Evolutionary conservation across 805 yeast species (phyloP).

Genomic region (Debaryomyces prosopidis): DNA sequence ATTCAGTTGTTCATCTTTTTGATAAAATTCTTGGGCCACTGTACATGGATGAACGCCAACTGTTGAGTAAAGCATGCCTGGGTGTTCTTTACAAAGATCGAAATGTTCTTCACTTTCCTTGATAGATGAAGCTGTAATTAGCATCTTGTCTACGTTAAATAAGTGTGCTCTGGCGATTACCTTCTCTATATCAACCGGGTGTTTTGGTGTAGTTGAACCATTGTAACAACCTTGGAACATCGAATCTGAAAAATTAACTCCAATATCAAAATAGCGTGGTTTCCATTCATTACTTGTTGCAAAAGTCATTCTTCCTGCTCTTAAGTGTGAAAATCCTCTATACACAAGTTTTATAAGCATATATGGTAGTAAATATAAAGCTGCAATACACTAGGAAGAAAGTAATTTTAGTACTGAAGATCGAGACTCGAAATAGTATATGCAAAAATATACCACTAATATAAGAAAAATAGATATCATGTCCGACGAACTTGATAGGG

Average conservation of each 20-base stretch:
- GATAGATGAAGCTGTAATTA: slow-evolving; percentile 82
- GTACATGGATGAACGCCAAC: slow-evolving; percentile 97
- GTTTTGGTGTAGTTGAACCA: slow-evolving; percentile 55
- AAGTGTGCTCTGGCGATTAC: slow-evolving; percentile 68
- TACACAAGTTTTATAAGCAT: not conserved
- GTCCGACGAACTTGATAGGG: slow-evolving; percentile 16
- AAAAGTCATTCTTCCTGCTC: not conserved
- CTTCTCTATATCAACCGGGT: slow-evolving; percentile 61
- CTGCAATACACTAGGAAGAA: too few relatives aligned
- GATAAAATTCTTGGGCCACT: slow-evolving; percentile 50
- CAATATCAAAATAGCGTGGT: slow-evolving; percentile 47
- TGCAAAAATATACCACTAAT: too few relatives aligned
- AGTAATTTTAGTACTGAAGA: too few relatives aligned
- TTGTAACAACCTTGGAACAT: slow-evolving; percentile 86
- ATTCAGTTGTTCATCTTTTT: slow-evolving; percentile 14
- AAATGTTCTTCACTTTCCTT: slow-evolving; percentile 65
- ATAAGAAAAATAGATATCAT: slow-evolving; percentile 1
- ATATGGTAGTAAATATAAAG: not conserved
- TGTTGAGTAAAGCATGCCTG: slow-evolving; percentile 53
- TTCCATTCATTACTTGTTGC: slow-evolving; percentile 23
- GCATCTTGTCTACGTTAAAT: slow-evolving; percentile 64
- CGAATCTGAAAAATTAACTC: slow-evolving; percentile 80
- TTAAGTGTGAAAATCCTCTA: not conserved
- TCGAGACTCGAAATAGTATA: too few relatives aligned
- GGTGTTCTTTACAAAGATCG: slow-evolving; percentile 47